Evolutionary conservation across 805 yeast species (phyloP).

Genomic region (Metschnikowia picachoensis): DNA sequence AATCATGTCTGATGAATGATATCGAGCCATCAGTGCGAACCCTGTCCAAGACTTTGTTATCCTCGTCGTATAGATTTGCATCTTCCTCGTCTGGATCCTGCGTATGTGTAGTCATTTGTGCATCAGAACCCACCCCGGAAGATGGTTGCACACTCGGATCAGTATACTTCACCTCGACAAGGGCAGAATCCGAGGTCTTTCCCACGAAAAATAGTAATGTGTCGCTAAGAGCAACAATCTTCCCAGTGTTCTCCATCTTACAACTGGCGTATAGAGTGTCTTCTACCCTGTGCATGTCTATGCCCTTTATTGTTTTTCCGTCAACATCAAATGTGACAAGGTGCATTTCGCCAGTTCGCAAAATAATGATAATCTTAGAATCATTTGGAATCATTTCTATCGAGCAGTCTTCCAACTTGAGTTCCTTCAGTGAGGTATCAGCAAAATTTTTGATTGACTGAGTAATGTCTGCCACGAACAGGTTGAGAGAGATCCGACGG

Average conservation of each 20-base stretch:
- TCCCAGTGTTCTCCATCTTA: slow-evolving; percentile 36
- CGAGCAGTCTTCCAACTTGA: slow-evolving; percentile 53
- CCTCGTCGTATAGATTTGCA: slow-evolving; percentile 38
- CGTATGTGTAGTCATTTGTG: too few relatives aligned
- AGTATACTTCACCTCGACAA: slow-evolving; percentile 36
- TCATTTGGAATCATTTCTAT: slow-evolving; percentile 35
- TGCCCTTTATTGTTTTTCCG: slow-evolving; percentile 38
- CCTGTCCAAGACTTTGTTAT: slow-evolving; percentile 20
- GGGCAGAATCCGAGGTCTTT: slow-evolving; percentile 53
- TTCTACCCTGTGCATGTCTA: slow-evolving; percentile 32
- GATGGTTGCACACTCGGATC: too few relatives aligned
- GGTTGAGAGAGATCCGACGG: slow-evolving; percentile 60
- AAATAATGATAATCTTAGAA: slow-evolving; percentile 30
- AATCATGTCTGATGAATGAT: slow-evolving; percentile 47
- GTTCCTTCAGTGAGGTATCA: slow-evolving; percentile 48
- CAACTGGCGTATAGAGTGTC: slow-evolving; percentile 27
- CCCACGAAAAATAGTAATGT: slow-evolving; percentile 57
- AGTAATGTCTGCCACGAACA: slow-evolving; percentile 41
- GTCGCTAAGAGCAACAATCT: slow-evolving; percentile 38
- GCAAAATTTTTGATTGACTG: slow-evolving; percentile 31
- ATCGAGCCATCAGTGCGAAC: slow-evolving; percentile 17
- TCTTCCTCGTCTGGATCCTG: slow-evolving; percentile 38
- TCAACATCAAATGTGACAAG: slow-evolving; percentile 37
- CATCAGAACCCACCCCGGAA: too few relatives aligned
- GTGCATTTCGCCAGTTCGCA: slow-evolving; percentile 32